Base-by-base conservation (phyloP, 2,329 filamentous ascomycete species). In the Aspergillaceae sp. region DNA sequence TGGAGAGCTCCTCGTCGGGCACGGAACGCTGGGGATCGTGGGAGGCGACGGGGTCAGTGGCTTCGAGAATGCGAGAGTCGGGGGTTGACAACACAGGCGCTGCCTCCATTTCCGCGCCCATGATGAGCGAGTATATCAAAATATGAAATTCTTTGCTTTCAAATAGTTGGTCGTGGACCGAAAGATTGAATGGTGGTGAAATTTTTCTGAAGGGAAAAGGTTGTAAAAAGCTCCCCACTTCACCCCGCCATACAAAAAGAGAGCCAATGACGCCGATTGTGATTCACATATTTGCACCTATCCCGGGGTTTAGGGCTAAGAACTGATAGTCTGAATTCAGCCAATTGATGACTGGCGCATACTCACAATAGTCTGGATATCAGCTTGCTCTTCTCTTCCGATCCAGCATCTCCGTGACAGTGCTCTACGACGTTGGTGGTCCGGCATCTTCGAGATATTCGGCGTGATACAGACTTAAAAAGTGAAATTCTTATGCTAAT, bases 1-100 rank as follows among this genome's bases (percentile, higher is more conserved):
- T 70, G 46, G 73, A 71, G 29, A 97, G 73, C 60, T 90, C 85
- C 60, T 86, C 80, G 54, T 91, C 81, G 10, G 76, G 74, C 19
- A 78, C 60, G 37, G 48, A 48, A 44, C 46, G 53, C 19, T 53
- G 60, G 4, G 66, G 54, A 4, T 61, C 51, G 45, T 66, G 65
- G 26, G 67, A 41, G 29, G 56, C 61, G 11, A 69, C 53, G 2
- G 74, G 66, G 5, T 72, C 70, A 4, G 74, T 67, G 40, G 76
- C 74, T 54, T 80, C 76, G 53, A 83, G 73, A 29, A 83, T 74
- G 55, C 79, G 76, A 40, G 75, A 74, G 46, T 81, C 79, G 4
- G 80, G 79, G 3, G 80, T 83, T 1, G 79, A 83, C 38, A 84
- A 72, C 2, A 81, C 71, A 1, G 80, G 80, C 7, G 79, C 75